Evolutionary conservation across 1,284 basidiomycete species (phyloP).

Genomic region (Cryptococcus maquisensis): DNA sequence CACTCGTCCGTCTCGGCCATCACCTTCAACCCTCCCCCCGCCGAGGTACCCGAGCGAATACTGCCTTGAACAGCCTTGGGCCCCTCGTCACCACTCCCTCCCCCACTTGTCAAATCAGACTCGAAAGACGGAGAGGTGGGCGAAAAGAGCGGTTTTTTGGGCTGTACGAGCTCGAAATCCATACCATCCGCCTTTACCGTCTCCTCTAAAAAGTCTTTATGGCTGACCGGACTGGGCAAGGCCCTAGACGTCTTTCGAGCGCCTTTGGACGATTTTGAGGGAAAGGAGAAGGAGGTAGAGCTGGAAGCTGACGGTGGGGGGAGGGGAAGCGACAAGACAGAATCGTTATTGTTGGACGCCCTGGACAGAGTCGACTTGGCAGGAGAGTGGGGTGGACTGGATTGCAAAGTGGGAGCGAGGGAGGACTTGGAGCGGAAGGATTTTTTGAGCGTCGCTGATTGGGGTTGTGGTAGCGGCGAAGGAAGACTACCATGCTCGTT

Average conservation of each 20-base stretch:
- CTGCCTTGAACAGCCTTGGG: background rate
- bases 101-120: background rate
- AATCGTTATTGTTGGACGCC: conserved; percentile 4
- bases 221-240: conserved; percentile 31
- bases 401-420: conserved; percentile 1
- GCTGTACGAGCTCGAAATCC: conserved; percentile 47
- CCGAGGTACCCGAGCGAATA: background rate
- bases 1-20: conserved; percentile 43
- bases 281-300: conserved; percentile 20
- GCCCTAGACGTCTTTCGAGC: conserved; percentile 13
- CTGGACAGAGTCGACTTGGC: background rate
- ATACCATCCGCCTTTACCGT: conserved; percentile 44
- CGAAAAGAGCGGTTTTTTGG: conserved; percentile 15
- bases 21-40: conserved; percentile 1
- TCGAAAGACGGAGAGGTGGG: background rate
- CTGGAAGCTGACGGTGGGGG: conserved; percentile 16
- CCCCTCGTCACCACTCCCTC: background rate
- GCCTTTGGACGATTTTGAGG: conserved; percentile 13
- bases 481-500: background rate
- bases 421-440: conserved; percentile 17
- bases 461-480: conserved; percentile 5
- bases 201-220: conserved; percentile 41
- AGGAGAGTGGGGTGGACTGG: conserved; percentile 5
- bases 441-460: conserved; percentile 9
- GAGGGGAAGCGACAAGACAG: conserved; percentile 12